A percentile compares a stretch with the other conserved stretches of the same genome.
Conservation (phyloP, 2,329 filamentous ascomycete species). For the Fusarium algeriense region DNA sequence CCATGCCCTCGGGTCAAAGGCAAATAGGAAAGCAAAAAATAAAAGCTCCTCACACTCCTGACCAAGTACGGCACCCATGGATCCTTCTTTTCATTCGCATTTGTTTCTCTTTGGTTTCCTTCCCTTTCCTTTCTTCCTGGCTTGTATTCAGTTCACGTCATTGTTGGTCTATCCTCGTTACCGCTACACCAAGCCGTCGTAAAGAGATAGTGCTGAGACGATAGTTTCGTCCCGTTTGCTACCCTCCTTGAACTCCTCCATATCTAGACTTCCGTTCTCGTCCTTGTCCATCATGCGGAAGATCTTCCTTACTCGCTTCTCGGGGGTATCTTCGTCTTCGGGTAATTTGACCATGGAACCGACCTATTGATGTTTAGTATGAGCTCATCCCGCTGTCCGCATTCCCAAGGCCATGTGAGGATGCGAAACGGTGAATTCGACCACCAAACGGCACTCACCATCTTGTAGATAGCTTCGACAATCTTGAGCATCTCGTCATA, state of each 20-base stretch:
- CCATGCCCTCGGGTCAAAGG: slow-evolving; percentile 24
- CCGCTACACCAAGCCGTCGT: slow-evolving; percentile 87
- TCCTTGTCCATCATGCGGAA: slow-evolving; percentile 99
- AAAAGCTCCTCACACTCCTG: slow-evolving; percentile 47
- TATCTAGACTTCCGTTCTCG: slow-evolving; percentile 95
- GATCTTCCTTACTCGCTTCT: slow-evolving; percentile 98
- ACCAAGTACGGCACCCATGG: slow-evolving; percentile 34
- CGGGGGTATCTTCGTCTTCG: slow-evolving; percentile 97
- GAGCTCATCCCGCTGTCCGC: background rate
- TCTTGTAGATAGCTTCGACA: slow-evolving; percentile 99
- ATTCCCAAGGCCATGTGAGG: background rate
- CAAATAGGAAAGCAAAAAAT: slow-evolving; percentile 45
- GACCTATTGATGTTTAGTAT: slow-evolving; percentile 68
- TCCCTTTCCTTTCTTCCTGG: slow-evolving; percentile 4
- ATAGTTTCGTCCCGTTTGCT: slow-evolving; percentile 99
- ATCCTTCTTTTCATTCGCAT: slow-evolving; percentile 40
- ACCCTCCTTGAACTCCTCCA: slow-evolving; percentile 99
- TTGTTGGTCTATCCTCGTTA: slow-evolving; percentile 1
- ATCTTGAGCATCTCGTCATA: slow-evolving; percentile 99
- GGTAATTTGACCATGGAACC: slow-evolving; percentile 99
- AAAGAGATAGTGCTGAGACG: slow-evolving; percentile 94
- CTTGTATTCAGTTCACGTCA: slow-evolving; percentile 8
- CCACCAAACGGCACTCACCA: slow-evolving; percentile 70
- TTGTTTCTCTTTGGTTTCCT: slow-evolving; percentile 22
- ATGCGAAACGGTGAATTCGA: background rate